Base-by-base conservation (phyloP, 352 stramenopile genomes). In the Phytopythium sindhum region DNA sequence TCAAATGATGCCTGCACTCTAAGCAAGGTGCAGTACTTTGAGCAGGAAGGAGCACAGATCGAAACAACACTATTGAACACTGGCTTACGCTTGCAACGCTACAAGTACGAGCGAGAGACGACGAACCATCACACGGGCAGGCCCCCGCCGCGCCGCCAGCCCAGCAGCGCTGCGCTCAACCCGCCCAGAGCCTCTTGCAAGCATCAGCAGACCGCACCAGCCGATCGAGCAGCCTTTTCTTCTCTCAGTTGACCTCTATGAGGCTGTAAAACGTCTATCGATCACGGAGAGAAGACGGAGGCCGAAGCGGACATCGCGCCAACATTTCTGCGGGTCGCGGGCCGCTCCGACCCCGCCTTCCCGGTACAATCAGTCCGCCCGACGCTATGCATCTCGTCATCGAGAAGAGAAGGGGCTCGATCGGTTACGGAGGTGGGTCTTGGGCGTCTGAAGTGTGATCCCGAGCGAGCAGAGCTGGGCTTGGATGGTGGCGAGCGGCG, bases 381-480 rank as follows among this genome's bases (percentile, higher is more conserved):
- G 84, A 93, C 84, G 84, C 84, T 88, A 72, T 87, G 57, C 33
- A 83, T 93, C 75, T 93, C 82, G 80, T 93, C 84, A 89, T 88
- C 60, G 75, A 93, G 84, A 90, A 86, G 60, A 78, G 56, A 39
- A 66, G 56, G 65, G 69, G 45, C 65, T 28, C 60, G 61, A 26
- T 45, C 31, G 53, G 24, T 6, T 5, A 4, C 11, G 10, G 15
- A 19, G 15, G 33, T 31, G 17, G 15, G 17, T 47, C 33, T 8
- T 33, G 15, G 31, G 31, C 17, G n/a, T 29, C 35, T 59, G 19
- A 33, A n/a, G 11, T 23, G 53, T 4, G 6, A 24, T 26, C 17
- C 9, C 10, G 52, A 10, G 33, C 21, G 29, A 29, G 28, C 51
- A 12, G 19, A 58, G 52, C 52, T 21, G 19, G 12, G 12, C 52